Conservation (phyloP, 176 grass and related monocot genomes). For the Eragrostis curvula region DNA sequence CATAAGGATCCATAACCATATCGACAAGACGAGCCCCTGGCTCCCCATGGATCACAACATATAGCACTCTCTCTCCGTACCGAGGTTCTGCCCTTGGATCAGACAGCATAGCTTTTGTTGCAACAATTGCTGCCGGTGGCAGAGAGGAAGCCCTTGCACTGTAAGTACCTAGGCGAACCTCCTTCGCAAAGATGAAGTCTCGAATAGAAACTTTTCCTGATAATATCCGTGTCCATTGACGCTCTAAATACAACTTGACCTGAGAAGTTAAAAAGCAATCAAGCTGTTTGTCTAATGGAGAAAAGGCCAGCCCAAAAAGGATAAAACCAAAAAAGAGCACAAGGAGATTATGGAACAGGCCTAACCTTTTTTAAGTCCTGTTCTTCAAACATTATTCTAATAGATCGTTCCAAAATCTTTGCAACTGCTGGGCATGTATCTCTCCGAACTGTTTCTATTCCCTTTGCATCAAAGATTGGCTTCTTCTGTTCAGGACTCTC, state of each 20-base stretch:
- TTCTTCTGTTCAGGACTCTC: conserved; percentile 75
- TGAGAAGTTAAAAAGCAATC: conserved; percentile 45
- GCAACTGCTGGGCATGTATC: conserved; percentile 90
- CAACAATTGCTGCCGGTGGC: conserved; percentile 92
- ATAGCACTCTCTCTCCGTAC: conserved; percentile 82
- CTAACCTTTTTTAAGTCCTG: conserved; percentile 76
- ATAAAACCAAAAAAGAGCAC: conserved; percentile 20
- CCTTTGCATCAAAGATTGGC: conserved; percentile 90
- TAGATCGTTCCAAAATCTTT: conserved; percentile 88
- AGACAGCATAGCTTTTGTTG: conserved; percentile 70
- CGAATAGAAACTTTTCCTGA: conserved; percentile 77
- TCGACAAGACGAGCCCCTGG: conserved; percentile 87
- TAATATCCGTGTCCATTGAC: conserved; percentile 86
- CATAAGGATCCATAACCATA: conserved; percentile 89
- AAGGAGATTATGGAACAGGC: conserved; percentile 29
- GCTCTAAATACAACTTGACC: conserved; percentile 86
- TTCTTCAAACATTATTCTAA: conserved; percentile 93
- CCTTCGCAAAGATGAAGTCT: conserved; percentile 96
- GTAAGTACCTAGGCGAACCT: conserved; percentile 84
- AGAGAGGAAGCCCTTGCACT: conserved; percentile 67
- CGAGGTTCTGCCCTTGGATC: conserved; percentile 86
- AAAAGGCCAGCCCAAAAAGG: conserved; percentile 5
- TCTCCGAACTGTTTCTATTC: conserved; percentile 94
- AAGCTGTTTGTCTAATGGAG: conserved; percentile 14
- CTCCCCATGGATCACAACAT: conserved; percentile 92